Percentiles rank a stretch among this genome's conserved stretches.
phyloP scores from a whole-genome alignment of 2,329 filamentous ascomycete genomes.

The Hypoxylon sp. region DNA sequence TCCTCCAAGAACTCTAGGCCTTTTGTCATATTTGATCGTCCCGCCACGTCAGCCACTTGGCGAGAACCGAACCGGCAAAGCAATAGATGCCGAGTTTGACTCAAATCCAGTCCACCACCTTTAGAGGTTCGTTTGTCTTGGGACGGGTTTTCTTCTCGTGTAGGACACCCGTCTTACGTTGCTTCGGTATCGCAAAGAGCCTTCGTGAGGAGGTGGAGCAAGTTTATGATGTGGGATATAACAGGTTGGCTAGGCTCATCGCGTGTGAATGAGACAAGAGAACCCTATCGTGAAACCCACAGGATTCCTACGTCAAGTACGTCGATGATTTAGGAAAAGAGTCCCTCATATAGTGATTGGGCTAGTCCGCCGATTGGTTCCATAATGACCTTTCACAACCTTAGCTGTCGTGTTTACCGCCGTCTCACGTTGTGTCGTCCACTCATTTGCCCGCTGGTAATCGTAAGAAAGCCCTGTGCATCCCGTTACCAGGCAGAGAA shows the following conservation, averaged over 20 bases:
- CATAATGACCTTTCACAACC: slow-evolving; percentile 10
- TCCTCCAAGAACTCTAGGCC: slow-evolving; percentile 2
- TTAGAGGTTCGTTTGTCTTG: background rate
- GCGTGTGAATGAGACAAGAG: slow-evolving; percentile 22
- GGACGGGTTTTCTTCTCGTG: background rate
- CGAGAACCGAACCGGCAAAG: background rate
- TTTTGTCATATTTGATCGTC: background rate
- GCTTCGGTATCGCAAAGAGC: background rate
- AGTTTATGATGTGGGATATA: slow-evolving; percentile 20
- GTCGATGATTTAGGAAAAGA: slow-evolving; percentile 19
- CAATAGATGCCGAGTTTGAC: slow-evolving; percentile 7
- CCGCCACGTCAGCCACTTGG: slow-evolving; percentile 6
- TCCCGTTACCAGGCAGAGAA: slow-evolving; percentile 18
- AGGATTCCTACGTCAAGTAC: slow-evolving; percentile 24
- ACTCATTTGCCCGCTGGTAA: slow-evolving; percentile 24
- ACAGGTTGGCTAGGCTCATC: slow-evolving; percentile 7
- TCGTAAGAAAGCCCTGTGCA: slow-evolving; percentile 19
- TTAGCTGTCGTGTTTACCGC: slow-evolving; percentile 9
- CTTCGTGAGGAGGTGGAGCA: background rate
- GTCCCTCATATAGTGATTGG: slow-evolving; percentile 13
- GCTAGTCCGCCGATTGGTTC: slow-evolving; percentile 30
- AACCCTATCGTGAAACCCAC: slow-evolving; percentile 30
- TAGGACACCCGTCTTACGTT: slow-evolving; percentile 3
- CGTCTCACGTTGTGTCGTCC: slow-evolving; percentile 26
- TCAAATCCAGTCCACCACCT: slow-evolving; percentile 8